Evolutionary conservation across 352 stramenopile genomes (phyloP).

Genomic region (Phytophthora podocarpi): DNA sequence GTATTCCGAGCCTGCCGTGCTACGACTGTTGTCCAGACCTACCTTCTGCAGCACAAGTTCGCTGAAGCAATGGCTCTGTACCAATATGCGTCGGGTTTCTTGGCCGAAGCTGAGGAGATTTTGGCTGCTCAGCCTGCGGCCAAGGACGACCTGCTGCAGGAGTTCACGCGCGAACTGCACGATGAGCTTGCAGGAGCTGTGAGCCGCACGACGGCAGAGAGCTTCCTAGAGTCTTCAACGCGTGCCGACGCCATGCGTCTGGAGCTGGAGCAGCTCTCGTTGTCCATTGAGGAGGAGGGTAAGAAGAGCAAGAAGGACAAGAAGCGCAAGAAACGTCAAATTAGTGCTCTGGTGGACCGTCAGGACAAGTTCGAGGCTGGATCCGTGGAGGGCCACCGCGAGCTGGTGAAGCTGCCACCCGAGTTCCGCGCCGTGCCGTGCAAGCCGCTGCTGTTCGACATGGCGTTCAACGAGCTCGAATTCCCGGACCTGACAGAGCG

Average conservation of each 20-base stretch:
- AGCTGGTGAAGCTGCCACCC: constrained; percentile 71
- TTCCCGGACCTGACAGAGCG: constrained; percentile 78
- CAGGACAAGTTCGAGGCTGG: constrained; percentile 45
- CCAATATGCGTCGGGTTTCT: constrained; percentile 69
- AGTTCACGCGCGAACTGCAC: constrained; percentile 63
- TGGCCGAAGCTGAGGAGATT: constrained; percentile 65
- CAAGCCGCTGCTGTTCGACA: constrained; percentile 86
- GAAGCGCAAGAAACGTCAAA: constrained; percentile 47
- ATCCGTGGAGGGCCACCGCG: constrained; percentile 51
- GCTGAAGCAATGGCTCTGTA: constrained; percentile 71
- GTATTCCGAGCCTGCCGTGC: constrained; percentile 73
- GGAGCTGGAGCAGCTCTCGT: constrained; percentile 66
- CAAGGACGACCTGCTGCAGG: constrained; percentile 64
- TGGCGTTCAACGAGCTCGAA: constrained; percentile 84
- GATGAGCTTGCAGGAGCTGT: constrained; percentile 68
- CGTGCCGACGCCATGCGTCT: constrained; percentile 62
- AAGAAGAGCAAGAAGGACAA: constrained; percentile 65
- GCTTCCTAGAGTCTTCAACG: constrained; percentile 69
- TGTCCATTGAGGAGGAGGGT: constrained; percentile 47
- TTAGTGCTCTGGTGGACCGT: constrained; percentile 40
- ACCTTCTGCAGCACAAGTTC: constrained; percentile 71
- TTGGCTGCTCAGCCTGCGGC: constrained; percentile 59
- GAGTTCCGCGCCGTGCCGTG: constrained; percentile 65
- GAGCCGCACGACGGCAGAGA: constrained; percentile 73
- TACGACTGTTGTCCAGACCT: constrained; percentile 67